Conservation (phyloP, 352 stramenopile species). For the Elongisporangium anandrum region DNA sequence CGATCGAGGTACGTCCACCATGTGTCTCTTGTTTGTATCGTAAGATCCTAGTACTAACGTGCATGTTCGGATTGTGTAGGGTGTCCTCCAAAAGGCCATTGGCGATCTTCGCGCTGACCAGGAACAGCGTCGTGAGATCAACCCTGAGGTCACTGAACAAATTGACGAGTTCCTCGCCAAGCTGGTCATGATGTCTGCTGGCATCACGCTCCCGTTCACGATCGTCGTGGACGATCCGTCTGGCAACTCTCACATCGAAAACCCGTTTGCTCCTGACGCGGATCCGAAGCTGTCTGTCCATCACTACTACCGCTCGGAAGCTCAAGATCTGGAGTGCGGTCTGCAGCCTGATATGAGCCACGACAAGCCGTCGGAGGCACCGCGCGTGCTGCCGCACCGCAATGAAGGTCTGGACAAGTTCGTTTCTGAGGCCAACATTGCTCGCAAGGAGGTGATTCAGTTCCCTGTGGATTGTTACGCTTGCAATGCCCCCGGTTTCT, state of each 20-base stretch:
- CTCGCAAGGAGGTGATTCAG: slow-evolving; percentile 78
- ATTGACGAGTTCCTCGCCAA: slow-evolving; percentile 82
- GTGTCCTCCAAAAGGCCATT: slow-evolving; percentile 56
- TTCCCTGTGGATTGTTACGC: slow-evolving; percentile 81
- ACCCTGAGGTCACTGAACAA: slow-evolving; percentile 66
- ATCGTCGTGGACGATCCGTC: slow-evolving; percentile 84
- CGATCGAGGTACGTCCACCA: slow-evolving; percentile 53
- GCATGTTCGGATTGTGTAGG: slow-evolving; percentile 3
- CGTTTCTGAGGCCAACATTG: slow-evolving; percentile 52
- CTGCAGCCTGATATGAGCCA: slow-evolving; percentile 67
- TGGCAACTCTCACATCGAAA: slow-evolving; percentile 92
- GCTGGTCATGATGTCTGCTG: slow-evolving; percentile 56
- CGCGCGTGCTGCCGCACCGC: slow-evolving; percentile 43
- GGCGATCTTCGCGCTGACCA: slow-evolving; percentile 73
- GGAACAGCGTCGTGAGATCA: slow-evolving; percentile 75
- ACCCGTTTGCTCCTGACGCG: slow-evolving; percentile 66
- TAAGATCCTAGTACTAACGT: background rate
- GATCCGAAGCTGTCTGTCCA: slow-evolving; percentile 71
- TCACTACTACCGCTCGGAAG: slow-evolving; percentile 74
- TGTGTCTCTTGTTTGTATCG: background rate
- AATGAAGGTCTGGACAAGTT: slow-evolving; percentile 73
- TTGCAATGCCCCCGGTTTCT: slow-evolving; percentile 64
- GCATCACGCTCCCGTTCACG: slow-evolving; percentile 73
- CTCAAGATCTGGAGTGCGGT: slow-evolving; percentile 68
- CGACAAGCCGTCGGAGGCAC: slow-evolving; percentile 36